Evolutionary conservation across 768 basidiomycete species (phyloP).

Genomic region (Termitomyces sp.): DNA sequence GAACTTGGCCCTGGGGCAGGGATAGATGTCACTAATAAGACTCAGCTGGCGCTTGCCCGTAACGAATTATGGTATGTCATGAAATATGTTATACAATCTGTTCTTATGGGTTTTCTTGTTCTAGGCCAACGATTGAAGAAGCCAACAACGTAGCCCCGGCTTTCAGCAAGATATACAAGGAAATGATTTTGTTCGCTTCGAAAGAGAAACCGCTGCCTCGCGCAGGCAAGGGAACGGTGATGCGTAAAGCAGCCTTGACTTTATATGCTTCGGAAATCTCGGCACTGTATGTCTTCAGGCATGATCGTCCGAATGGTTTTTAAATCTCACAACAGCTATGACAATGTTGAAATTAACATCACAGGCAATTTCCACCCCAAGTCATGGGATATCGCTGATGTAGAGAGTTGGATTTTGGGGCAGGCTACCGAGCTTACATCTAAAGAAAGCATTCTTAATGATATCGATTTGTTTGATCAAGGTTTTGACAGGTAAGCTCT

Average conservation of each 20-base stretch:
- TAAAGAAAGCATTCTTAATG: not conserved
- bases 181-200: constrained; percentile 45
- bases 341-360: constrained; percentile 18
- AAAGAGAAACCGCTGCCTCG: constrained; percentile 38
- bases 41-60: constrained; percentile 17
- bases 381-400: constrained; percentile 17
- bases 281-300: constrained; percentile 24
- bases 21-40: constrained; percentile 17
- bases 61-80: constrained; percentile 28
- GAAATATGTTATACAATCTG: too few species aligned
- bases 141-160: constrained; percentile 35
- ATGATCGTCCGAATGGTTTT: not conserved
- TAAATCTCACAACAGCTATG: constrained; percentile 17
- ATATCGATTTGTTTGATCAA: constrained; percentile 3
- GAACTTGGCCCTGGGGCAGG: constrained; percentile 12
- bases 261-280: constrained; percentile 38
- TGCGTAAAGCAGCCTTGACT: constrained; percentile 32
- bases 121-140: constrained; percentile 34
- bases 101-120: too few species aligned
- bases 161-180: constrained; percentile 41
- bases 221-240: constrained; percentile 41
- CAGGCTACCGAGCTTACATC: constrained; percentile 15
- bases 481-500: constrained; percentile 16
- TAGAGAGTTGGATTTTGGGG: constrained; percentile 21
- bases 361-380: constrained; percentile 16